Conservation (phyloP, 1,139 yeast genomes). For the Yamadazyma atmosphaerica region DNA sequence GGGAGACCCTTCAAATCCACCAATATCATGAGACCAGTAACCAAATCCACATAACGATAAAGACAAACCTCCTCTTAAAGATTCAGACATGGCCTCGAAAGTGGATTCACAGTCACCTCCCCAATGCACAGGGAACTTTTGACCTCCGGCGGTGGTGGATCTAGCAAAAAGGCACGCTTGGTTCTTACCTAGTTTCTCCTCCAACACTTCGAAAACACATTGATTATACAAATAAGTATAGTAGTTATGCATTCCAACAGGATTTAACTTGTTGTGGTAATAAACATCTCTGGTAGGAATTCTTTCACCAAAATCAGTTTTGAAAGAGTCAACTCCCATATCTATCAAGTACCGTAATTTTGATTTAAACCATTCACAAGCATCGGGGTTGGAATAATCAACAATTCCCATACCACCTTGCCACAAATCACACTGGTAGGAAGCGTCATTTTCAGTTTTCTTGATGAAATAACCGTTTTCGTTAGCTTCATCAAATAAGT, state of each 20-base stretch:
- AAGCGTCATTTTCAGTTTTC: slow-evolving; percentile 23
- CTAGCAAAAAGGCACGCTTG: slow-evolving; percentile 36
- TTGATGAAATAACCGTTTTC: slow-evolving; percentile 28
- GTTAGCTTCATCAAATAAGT: slow-evolving; percentile 27
- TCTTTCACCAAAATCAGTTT: slow-evolving; percentile 39
- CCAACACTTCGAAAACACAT: slow-evolving; percentile 30
- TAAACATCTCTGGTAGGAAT: slow-evolving; percentile 29
- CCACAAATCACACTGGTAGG: slow-evolving; percentile 37
- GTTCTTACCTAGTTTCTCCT: slow-evolving; percentile 23
- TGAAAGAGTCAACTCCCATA: slow-evolving; percentile 35
- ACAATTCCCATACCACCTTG: slow-evolving; percentile 41
- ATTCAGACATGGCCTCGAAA: slow-evolving; percentile 38
- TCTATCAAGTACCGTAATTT: slow-evolving; percentile 25
- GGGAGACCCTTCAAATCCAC: slow-evolving; percentile 38
- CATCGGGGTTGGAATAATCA: slow-evolving; percentile 36
- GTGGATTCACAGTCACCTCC: slow-evolving; percentile 40
- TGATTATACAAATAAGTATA: slow-evolving; percentile 33
- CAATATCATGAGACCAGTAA: slow-evolving; percentile 41
- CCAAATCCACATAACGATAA: slow-evolving; percentile 32
- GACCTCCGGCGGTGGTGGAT: slow-evolving; percentile 35
- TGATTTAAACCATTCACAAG: slow-evolving; percentile 29
- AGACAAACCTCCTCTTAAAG: slow-evolving; percentile 34
- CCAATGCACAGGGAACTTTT: slow-evolving; percentile 40
- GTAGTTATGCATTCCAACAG: slow-evolving; percentile 35
- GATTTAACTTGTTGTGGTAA: slow-evolving; percentile 26